Base-by-base conservation (phyloP, 2,329 filamentous ascomycete genomes). In the Zymoseptoria crescenta region DNA sequence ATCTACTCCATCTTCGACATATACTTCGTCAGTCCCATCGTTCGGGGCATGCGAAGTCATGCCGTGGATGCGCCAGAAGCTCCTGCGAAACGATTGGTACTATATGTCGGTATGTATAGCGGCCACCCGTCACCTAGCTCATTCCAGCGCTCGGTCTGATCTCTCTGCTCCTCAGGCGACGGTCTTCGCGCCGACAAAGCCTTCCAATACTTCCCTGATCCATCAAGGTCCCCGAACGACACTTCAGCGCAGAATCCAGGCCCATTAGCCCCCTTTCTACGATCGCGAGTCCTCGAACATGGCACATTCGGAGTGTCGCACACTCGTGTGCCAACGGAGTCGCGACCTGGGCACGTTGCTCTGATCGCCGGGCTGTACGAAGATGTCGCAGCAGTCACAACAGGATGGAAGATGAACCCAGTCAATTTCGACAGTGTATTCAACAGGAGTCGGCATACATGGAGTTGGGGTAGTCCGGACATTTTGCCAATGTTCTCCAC, bases 341-440 rank as follows among this genome's bases (percentile, higher is more conserved):
- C 94, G 19, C 85, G 94, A 20, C 94, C 94, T 0, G 94, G 94
- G 16, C 94, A 99, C 79, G 94, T 99, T 59, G 95, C 94, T 41
- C 82, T 99, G 57, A 99, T 99, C 69, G 94, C 94, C 6, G 94
- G 94, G 4, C 77, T 99, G 45, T 99, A 99, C 72, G 94, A 99
- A 75, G 94, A 99, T 79, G 94, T 99, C 1, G 97, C 94, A 35
- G 89, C 94, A 1, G 94, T 99, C 20, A 96, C 89, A 29, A 99
- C 95, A 0, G 94, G 94, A 16, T 99, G 94, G 94, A 97, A 99
- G 76, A 78, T 96, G 67, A 99, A 99, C 72, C 94, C 94, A 0
- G 94, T 99, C 70, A 89, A 97, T 72, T 99, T 99, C 70, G 94
- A 99, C 77, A 97, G 93, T 70, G 91, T 99, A 9, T 99, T 99